phyloP scores from a whole-genome alignment of 2,329 filamentous ascomycete genomes.

The Diaporthe aspalathi region DNA sequence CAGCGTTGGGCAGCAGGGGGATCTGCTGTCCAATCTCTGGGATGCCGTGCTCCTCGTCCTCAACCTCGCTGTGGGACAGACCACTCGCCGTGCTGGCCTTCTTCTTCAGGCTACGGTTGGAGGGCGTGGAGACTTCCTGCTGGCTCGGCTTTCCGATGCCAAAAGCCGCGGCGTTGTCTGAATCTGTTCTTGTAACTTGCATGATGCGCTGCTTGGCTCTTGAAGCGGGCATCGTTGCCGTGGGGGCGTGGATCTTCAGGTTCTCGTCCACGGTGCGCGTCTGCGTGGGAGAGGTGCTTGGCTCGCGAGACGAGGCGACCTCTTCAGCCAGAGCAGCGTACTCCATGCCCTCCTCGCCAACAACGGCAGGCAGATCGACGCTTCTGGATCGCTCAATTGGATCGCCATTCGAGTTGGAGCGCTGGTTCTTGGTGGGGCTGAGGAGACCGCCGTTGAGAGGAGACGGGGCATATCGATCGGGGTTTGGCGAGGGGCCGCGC shows the following conservation, averaged over 20 bases:
- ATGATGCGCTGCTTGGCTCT: constrained; percentile 88
- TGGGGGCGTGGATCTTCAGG: constrained; percentile 88
- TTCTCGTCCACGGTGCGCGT: constrained; percentile 83
- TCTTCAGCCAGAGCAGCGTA: constrained; percentile 75
- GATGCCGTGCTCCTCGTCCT: constrained; percentile 87
- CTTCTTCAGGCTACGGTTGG: constrained; percentile 68
- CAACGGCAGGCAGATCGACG: constrained; percentile 79
- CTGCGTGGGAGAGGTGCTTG: constrained; percentile 70
- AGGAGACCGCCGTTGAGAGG: constrained; percentile 80
- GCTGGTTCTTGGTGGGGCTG: constrained; percentile 51
- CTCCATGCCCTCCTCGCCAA: constrained; percentile 91
- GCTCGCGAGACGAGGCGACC: constrained; percentile 55
- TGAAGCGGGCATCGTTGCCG: constrained; percentile 82
- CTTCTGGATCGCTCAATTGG: constrained; percentile 74
- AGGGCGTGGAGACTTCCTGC: constrained; percentile 60
- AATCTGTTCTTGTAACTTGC: constrained; percentile 90
- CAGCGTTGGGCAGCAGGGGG: constrained; percentile 91
- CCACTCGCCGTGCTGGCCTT: constrained; percentile 68
- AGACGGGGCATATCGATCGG: constrained; percentile 84
- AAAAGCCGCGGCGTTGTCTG: constrained; percentile 84
- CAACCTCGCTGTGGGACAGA: constrained; percentile 61
- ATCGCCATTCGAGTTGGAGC: constrained; percentile 55
- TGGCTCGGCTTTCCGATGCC: constrained; percentile 79
- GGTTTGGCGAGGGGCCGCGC: constrained; percentile 80
- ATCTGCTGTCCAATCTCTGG: constrained; percentile 93